A percentile compares a stretch with the other conserved stretches of the same genome.
phyloP scores from a whole-genome alignment of 164 flowering plant species.

The Nymphaea thermarum region DNA sequence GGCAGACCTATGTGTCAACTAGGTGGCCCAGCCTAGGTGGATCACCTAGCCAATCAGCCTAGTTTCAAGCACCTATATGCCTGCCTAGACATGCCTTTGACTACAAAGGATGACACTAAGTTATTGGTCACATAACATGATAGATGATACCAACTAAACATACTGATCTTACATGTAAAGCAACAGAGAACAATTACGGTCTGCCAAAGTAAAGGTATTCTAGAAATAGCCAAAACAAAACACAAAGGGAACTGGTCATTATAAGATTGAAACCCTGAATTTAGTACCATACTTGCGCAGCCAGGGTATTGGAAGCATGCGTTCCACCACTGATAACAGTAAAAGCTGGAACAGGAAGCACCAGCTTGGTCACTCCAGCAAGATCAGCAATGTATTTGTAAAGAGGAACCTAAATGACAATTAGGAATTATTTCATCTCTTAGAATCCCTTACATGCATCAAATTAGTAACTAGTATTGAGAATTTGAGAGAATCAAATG shows the following conservation, averaged over 20 bases:
- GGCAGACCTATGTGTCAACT: too few species aligned
- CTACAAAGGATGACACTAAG: too few species aligned
- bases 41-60: too few species aligned
- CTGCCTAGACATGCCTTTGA: too few species aligned
- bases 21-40: too few species aligned
- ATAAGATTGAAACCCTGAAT: background rate
- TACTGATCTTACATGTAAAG: too few species aligned
- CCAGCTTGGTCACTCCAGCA: constrained; percentile 42
- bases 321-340: constrained; percentile 87
- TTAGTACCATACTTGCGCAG: constrained; percentile 59
- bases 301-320: constrained; percentile 81
- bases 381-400: constrained; percentile 89
- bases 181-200: too few species aligned
- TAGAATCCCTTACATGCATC: constrained; percentile 1
- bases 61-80: too few species aligned
- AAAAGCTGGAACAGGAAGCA: constrained; percentile 87
- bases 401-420: constrained; percentile 65
- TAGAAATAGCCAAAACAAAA: background rate
- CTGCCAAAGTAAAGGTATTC: background rate
- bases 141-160: too few species aligned
- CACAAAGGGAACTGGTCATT: background rate
- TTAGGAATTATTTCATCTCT: background rate
- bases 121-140: too few species aligned
- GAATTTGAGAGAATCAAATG: background rate
- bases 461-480: background rate